A percentile compares a stretch with the other conserved stretches of the same genome.
phyloP scores from a whole-genome alignment of 225 moss, liverwort and hornwort species.

The Bryoerythrophyllum caledonicum region DNA sequence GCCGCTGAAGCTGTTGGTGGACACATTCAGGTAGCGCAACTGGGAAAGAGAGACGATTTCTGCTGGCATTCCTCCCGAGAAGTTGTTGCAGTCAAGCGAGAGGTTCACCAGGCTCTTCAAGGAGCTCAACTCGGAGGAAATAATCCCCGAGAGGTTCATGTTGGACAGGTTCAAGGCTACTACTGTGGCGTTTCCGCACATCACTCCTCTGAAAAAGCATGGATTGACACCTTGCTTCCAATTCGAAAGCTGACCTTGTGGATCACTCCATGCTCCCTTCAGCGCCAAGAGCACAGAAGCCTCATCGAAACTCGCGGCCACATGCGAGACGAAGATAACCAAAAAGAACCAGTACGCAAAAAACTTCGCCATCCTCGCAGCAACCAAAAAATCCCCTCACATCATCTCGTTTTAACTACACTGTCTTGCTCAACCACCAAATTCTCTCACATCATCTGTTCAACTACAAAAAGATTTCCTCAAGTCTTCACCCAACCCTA shows the following conservation, averaged over 20 bases:
- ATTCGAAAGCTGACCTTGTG: constrained; percentile 28
- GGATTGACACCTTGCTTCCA: constrained; percentile 35
- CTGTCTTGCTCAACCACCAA: background rate
- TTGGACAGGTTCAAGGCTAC: constrained; percentile 46
- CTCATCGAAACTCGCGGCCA: constrained; percentile 36
- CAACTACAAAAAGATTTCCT: no score
- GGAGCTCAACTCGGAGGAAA: constrained; percentile 34
- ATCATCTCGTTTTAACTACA: background rate
- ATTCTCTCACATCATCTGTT: no score
- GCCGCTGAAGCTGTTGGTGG: constrained; percentile 62
- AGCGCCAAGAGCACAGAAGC: constrained; percentile 40
- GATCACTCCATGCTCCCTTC: constrained; percentile 40
- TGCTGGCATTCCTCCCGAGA: constrained; percentile 60
- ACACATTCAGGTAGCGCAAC: constrained; percentile 66
- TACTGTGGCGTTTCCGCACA: constrained; percentile 35
- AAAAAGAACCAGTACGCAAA: background rate
- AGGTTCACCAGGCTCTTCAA: constrained; percentile 47
- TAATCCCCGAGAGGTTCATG: constrained; percentile 50
- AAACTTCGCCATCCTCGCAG: constrained; percentile 27
- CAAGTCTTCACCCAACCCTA: background rate
- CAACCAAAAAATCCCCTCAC: background rate
- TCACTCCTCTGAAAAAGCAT: constrained; percentile 49
- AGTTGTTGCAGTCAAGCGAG: constrained; percentile 74
- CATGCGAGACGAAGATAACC: constrained; percentile 20
- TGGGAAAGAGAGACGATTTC: constrained; percentile 43